Percentiles rank a stretch among this genome's conserved stretches.
Conservation (phyloP, 176 grass and related monocot genomes). For the Dactylis glomerata region DNA sequence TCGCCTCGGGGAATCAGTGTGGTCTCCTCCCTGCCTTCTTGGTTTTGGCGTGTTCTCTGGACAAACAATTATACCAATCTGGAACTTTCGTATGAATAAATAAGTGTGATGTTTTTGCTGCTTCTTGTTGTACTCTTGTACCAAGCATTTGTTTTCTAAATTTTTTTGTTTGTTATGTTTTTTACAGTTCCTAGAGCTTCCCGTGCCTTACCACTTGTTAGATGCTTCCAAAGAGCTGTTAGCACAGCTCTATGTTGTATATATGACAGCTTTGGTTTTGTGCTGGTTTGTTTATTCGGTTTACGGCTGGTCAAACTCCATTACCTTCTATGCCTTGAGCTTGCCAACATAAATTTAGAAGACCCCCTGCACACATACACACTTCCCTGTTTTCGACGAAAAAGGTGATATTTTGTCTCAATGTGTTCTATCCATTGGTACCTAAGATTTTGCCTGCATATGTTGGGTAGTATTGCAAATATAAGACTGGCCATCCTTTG, state of each 20-base stretch:
- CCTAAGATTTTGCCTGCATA: background rate
- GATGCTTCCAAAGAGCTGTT: constrained; percentile 21
- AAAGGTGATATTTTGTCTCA: background rate
- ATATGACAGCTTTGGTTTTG: constrained; percentile 18
- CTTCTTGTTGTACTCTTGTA: background rate
- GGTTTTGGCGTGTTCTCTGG: background rate
- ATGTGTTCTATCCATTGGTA: background rate
- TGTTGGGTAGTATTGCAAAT: background rate
- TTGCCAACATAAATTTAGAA: background rate
- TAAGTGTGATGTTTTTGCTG: background rate
- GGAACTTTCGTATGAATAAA: background rate
- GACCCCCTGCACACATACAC: background rate
- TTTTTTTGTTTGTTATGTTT: background rate
- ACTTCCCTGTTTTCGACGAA: background rate
- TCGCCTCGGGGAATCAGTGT: background rate
- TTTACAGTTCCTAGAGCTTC: constrained; percentile 18
- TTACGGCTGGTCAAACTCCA: constrained; percentile 36
- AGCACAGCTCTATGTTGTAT: background rate
- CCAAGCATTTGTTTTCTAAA: background rate
- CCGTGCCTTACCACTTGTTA: background rate
- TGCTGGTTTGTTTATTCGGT: constrained; percentile 14
- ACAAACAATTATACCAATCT: background rate
- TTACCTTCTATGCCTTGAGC: background rate
- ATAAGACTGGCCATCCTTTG: background rate
- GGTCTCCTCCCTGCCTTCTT: background rate